phyloP scores from a whole-genome alignment of 1,284 basidiomycete species.

The Leccinum holopus region DNA sequence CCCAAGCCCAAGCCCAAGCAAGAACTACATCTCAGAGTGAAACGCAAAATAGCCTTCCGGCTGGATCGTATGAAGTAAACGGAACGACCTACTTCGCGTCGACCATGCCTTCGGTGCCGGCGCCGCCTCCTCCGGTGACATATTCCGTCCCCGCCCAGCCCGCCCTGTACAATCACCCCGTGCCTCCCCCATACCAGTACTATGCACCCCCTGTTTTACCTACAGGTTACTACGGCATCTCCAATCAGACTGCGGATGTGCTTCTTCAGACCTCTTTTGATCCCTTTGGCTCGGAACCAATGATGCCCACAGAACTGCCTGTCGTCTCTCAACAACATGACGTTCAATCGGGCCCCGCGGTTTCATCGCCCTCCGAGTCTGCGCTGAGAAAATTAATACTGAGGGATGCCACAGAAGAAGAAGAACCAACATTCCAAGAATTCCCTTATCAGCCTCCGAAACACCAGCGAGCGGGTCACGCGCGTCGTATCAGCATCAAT shows the following conservation, averaged over 20 bases:
- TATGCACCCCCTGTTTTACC: constrained; percentile 11
- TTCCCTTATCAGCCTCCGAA: constrained; percentile 33
- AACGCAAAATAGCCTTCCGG: constrained; percentile 11
- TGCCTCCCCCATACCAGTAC: constrained; percentile 10
- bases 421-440: constrained; percentile 9
- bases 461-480: constrained; percentile 32
- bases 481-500: constrained; percentile 36
- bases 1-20: neutral
- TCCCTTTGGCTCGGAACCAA: constrained; percentile 25
- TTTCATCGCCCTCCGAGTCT: constrained; percentile 1
- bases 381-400: neutral
- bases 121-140: constrained; percentile 4
- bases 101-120: constrained; percentile 1
- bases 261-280: constrained; percentile 17
- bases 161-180: constrained; percentile 7
- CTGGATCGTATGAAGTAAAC: constrained; percentile 29
- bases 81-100: constrained; percentile 38
- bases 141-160: constrained; percentile 14
- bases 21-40: neutral
- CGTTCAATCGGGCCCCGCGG: neutral
- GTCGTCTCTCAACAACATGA: constrained; percentile 14
- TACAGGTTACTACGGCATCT: constrained; percentile 5
- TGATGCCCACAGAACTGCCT: constrained; percentile 19
- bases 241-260: constrained; percentile 2
- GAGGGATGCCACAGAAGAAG: neutral